Evolutionary conservation across 305 asterid genomes (phyloP), one percentile per base, ranked within the genome.

Genomic region (Fraxinus velutina): DNA sequence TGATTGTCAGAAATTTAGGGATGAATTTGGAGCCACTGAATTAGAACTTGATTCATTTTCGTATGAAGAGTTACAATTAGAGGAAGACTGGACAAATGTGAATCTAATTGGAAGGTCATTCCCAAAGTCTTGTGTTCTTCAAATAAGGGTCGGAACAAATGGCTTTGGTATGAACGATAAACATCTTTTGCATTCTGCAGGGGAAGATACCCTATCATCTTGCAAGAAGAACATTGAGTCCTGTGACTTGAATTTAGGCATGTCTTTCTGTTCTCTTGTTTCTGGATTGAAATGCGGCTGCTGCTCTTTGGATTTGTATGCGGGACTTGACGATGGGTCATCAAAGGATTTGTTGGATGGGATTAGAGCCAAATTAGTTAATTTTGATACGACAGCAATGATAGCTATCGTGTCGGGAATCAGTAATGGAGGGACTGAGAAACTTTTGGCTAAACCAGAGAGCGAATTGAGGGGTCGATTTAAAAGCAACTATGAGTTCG

Each of bases 351-450:
- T 79, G 24, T 50, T 66, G 83, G 80, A 71, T 81, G 83, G 76
- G 60, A 85, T 29, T 78, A 87, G 85, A 39, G 72, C 88, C 62
- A 87, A 88, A 83, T 74, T 95, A 85, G 91, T 93, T 80, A 93
- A 93, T 89, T 92, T 92, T 84, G 99, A 95, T 85, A 92, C 98
- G 17, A 92, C 99, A 47, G 92, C 98, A 72, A 76, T 95, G 89
- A 87, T 95, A 80, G 99, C 98, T 17, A 81, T 92, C 72, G 97
- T 90, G 74, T 95, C 99, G 0, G 98, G 98, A 81, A 93, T 93
- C 70, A 92, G 99, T 83, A 95, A 93, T 84, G 93, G 92, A 17
- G 86, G 90, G 34, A 79, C 89, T 2, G 85, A 37, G 37, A 88
- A 88, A 80, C 88, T 92, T 87, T 88, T 95, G 88, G 89, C 90